Conservation (phyloP, 2,329 filamentous ascomycete species). For the Aspergillus ruber region DNA sequence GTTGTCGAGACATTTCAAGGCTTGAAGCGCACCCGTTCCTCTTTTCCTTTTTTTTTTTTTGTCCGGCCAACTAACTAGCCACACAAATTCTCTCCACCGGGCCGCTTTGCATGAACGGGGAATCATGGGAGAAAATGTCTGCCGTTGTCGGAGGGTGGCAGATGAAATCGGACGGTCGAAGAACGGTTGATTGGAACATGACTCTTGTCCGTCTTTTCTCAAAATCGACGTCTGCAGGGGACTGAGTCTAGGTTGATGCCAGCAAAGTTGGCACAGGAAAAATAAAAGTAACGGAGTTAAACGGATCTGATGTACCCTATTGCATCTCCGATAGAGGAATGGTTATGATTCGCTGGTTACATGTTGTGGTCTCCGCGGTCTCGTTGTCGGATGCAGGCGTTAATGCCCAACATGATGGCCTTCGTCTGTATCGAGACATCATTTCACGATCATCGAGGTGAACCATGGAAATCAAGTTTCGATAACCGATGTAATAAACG, state of each 20-base stretch:
- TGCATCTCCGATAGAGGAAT: slow-evolving; percentile 4
- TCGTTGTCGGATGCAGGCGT: slow-evolving; percentile 7
- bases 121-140: too few species aligned
- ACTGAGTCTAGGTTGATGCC: slow-evolving; percentile 10
- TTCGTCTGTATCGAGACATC: background rate
- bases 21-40: background rate
- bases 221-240: slow-evolving; percentile 14
- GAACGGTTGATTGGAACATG: background rate
- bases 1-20: slow-evolving; percentile 6
- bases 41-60: background rate
- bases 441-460: background rate
- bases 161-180: too few species aligned
- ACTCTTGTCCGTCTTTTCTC: background rate
- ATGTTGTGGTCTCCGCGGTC: slow-evolving; percentile 24
- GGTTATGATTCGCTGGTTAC: slow-evolving; percentile 28
- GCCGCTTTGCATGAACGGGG: slow-evolving; percentile 24
- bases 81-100: slow-evolving; percentile 6
- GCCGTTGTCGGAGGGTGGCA: slow-evolving; percentile 8
- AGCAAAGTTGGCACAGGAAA: slow-evolving; percentile 14
- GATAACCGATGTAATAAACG: too few species aligned
- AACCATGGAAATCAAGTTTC: too few species aligned
- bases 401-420: background rate
- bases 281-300: slow-evolving; percentile 1
- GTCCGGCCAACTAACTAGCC: background rate
- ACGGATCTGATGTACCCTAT: slow-evolving; percentile 4